Base-by-base conservation (phyloP, 2,329 filamentous ascomycete species). In the Lanzia echinophila region DNA sequence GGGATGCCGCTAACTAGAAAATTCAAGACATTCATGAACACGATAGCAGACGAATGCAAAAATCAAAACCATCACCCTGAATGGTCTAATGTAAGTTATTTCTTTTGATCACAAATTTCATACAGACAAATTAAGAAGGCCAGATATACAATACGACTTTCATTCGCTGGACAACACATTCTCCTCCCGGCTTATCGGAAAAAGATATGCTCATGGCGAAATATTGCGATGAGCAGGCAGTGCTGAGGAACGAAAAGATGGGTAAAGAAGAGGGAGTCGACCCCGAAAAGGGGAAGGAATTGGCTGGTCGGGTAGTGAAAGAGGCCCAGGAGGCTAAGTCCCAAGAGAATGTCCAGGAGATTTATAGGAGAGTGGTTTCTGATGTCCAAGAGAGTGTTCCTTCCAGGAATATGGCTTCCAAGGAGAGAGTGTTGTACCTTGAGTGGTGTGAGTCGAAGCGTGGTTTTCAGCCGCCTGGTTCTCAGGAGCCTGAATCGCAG, bases 151-250 rank as follows among this genome's bases (percentile, higher is more conserved):
- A 87, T 66, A 84, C 79, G 6, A 80, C 81, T 0, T 82, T 82
- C 61, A 81, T 90, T 58, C 79, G 83, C 47, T 89, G 86, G 86
- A 88, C 84, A 8, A 89, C 86, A 1, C 86, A 89, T 66, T 77
- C 71, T 55, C 85, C 84, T 0, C 70, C 73, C 8, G 86, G 86
- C 1, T 70, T 90, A n/a, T 85, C 82, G 0, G 69, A 70, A 19
- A 82, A 81, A 64, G 86, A 89, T 64, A 69, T 86, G 28, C 63
- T 73, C 36, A 76, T 89, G 68, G 86, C 86, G 0, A 64, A 67
- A 5, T 72, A 80, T 56, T 88, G 85, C 63, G 86, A 57, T 49
- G 44, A 47, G 44, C 44, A 47, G 31, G 44, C 44, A 7, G 44
- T 20, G 28, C 7, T 33, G 28, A 33, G 20, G 15, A 28, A 34